phyloP scores from a whole-genome alignment of 2,329 filamentous ascomycete genomes.

The Myriosclerotinia scirpicola region DNA sequence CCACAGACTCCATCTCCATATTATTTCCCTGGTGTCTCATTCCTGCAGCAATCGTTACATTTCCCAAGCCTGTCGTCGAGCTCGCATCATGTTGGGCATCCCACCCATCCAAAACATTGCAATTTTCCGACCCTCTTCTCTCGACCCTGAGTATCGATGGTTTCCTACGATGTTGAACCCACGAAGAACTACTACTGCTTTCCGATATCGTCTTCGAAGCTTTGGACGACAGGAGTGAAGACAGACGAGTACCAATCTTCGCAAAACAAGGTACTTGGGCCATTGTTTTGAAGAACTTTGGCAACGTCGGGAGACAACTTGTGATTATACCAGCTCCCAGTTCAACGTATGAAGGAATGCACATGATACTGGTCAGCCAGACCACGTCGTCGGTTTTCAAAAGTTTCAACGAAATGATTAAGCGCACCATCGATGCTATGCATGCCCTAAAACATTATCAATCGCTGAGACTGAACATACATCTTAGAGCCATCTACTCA shows the following conservation, averaged over 20 bases:
- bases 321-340: not conserved
- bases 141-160: not conserved
- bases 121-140: not conserved
- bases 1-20: not conserved
- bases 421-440: conserved; percentile 6
- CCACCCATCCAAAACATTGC: not conserved
- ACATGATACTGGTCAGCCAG: conserved; percentile 3
- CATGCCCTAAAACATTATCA: not conserved
- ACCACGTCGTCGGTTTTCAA: not conserved
- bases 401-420: not conserved
- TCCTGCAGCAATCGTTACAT: not conserved
- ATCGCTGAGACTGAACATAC: rapidly evolving
- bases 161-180: not conserved
- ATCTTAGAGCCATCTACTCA: not conserved
- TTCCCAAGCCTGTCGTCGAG: not conserved
- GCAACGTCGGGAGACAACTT: not conserved
- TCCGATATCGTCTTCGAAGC: not conserved
- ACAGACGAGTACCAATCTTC: not conserved
- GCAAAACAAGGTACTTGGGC: not conserved
- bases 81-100: no score
- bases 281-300: conserved; percentile 6
- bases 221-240: not conserved
- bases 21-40: not conserved
- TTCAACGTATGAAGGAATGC: conserved; percentile 9
- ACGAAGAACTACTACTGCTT: not conserved